Conservation (phyloP, 768 basidiomycete genomes). For the Dentipellis sp. region DNA sequence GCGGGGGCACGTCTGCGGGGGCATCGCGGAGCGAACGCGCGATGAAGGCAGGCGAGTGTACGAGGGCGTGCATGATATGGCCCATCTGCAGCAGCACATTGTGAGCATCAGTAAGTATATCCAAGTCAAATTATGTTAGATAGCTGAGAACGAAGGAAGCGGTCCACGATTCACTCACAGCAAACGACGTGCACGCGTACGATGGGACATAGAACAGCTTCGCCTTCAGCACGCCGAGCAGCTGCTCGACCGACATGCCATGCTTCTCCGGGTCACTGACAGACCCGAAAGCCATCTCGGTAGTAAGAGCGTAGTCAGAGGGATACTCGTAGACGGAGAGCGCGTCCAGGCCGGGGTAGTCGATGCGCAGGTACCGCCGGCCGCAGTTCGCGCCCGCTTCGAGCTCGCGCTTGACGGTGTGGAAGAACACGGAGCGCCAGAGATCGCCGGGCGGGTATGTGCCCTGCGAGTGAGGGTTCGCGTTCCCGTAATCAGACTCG, state of each 20-base stretch:
- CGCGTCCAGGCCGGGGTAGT: conserved; percentile 2
- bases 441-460: not conserved
- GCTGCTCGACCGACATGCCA: not conserved
- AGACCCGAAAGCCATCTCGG: not conserved
- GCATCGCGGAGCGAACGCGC: not conserved
- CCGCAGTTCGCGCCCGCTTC: not conserved
- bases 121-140: not conserved
- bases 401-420: conserved; percentile 3
- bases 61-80: conserved; percentile 3
- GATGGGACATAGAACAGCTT: not conserved
- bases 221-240: not conserved
- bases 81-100: not conserved
- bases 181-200: conserved; percentile 7
- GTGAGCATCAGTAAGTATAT: not conserved
- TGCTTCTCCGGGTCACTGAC: not conserved
- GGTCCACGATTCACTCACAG: not conserved
- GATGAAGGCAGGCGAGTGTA: not conserved
- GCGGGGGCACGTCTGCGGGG: not conserved
- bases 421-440: not conserved
- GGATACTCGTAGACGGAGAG: conserved; percentile 3
- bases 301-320: not conserved
- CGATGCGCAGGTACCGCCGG: conserved; percentile 2
- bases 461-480: not conserved
- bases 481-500: not conserved
- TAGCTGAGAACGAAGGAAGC: not conserved